Base-by-base conservation (phyloP, 2,329 filamentous ascomycete species). In the Bipolaris sorokiniana region DNA sequence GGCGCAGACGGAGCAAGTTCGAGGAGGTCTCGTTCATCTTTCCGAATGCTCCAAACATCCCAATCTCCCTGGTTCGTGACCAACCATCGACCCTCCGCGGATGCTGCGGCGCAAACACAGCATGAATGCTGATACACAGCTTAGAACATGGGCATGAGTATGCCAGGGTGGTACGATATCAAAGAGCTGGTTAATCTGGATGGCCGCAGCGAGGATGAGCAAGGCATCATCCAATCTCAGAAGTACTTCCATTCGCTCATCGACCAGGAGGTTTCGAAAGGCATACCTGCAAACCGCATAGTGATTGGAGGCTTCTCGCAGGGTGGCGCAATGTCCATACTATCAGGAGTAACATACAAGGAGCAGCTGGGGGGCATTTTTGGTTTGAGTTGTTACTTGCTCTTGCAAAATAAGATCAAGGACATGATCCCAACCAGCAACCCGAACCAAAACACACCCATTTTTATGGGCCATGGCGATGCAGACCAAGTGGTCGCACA, bases 21-120 rank as follows among this genome's bases (percentile, higher is more conserved):
- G 86, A 92, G 56, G 90, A 97, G 78, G 91, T 97, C 75, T 90
- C 94, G 73, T 98, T 98, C 77, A 86, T 99, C 72, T 89, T 99
- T 76, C 95, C 95, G 15, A 91, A 97, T 79, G 95, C 95, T 26
- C 92, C 94, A 5, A 79, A 78, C 36, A 95, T 96, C 51, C 92
- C 92, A 31, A 91, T 97, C 73, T 93, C 92, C n/a, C 82, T 88
- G 68, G 89, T 92, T 78, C 70, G 84, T 79, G 28, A 11, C 18
- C 37, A 34, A 20, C 37, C n/a, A 22, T 23, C 18, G 40, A 18
- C 23, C 26, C 23, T 48, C 34, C 23, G 33, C 48, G 18, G 22
- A 38, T 23, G 16, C 33, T 26, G 31, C 34, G 23, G 16, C 36
- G 41, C 45, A 41, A 38, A 22, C 20, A 57, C 31, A 18, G 23